Conservation (phyloP, 1,284 basidiomycete genomes). For the Chalciporus sp. region DNA sequence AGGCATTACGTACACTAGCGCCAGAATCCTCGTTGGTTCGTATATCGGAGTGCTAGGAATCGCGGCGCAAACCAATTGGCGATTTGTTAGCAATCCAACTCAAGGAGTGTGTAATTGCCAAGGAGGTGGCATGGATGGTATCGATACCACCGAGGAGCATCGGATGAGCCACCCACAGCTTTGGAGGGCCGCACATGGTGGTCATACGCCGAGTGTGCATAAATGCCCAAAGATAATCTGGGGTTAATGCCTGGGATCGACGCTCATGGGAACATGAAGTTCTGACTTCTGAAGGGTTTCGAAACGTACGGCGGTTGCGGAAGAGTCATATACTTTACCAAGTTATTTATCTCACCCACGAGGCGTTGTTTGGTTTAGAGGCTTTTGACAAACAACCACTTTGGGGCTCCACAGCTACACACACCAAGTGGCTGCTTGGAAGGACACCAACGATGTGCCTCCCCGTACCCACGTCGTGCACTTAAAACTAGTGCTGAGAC, state of each 20-base stretch:
- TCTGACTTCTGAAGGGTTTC: conserved; percentile 14
- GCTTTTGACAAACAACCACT: conserved; percentile 17
- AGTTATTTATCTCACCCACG: conserved; percentile 14
- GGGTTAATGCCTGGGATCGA: conserved; percentile 18
- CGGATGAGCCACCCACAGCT: neutral
- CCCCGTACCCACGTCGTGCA: neutral
- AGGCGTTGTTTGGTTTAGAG: conserved; percentile 23
- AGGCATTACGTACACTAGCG: neutral
- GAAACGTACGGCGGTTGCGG: conserved; percentile 6
- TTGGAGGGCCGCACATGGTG: neutral
- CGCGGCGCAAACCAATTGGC: neutral
- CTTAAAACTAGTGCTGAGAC: neutral
- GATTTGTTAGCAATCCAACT: neutral
- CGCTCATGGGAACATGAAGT: conserved; percentile 7
- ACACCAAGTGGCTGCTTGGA: neutral
- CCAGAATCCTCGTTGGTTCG: neutral
- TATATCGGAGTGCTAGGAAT: neutral
- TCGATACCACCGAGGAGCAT: neutral
- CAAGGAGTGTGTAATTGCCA: neutral
- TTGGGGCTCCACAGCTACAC: neutral
- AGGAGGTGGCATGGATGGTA: neutral
- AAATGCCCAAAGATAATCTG: conserved; percentile 4
- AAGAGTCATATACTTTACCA: neutral
- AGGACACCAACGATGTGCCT: neutral
- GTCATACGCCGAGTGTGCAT: neutral